Conservation (phyloP, 129 eudicot species). For the Flaveria ramosissima region DNA sequence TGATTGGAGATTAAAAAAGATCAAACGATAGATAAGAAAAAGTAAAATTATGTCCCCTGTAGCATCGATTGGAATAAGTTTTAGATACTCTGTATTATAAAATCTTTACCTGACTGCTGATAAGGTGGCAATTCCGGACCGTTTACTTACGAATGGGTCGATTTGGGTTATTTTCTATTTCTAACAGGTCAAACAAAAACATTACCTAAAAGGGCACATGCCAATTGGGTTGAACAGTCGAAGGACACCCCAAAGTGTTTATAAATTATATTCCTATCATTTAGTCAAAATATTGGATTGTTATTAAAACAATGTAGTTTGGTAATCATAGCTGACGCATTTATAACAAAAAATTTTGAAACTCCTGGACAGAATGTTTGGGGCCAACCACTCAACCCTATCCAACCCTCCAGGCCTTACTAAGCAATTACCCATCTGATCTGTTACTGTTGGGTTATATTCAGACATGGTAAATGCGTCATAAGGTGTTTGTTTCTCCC, state of each 20-base stretch:
- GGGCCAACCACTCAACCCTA: background rate
- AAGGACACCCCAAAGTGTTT: background rate
- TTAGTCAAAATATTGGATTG: background rate
- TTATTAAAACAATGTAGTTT: background rate
- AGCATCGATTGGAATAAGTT: background rate
- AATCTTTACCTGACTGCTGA: background rate
- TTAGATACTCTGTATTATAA: background rate
- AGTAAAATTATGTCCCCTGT: background rate
- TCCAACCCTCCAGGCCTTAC: background rate
- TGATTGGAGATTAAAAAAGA: conserved; percentile 29
- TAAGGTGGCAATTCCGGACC: background rate
- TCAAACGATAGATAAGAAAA: conserved; percentile 1
- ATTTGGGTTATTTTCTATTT: background rate
- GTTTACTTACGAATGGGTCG: background rate
- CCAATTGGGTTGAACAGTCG: too few relatives aligned
- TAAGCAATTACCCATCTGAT: background rate
- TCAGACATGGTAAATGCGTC: background rate
- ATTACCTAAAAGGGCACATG: background rate
- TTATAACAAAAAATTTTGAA: background rate
- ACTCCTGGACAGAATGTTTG: background rate
- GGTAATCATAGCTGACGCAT: background rate
- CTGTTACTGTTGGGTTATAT: background rate
- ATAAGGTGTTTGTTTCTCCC: background rate
- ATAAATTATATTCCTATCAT: background rate
- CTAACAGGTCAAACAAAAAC: background rate